phyloP scores from a whole-genome alignment of 257 asterid genomes.

The Lantana camara region DNA sequence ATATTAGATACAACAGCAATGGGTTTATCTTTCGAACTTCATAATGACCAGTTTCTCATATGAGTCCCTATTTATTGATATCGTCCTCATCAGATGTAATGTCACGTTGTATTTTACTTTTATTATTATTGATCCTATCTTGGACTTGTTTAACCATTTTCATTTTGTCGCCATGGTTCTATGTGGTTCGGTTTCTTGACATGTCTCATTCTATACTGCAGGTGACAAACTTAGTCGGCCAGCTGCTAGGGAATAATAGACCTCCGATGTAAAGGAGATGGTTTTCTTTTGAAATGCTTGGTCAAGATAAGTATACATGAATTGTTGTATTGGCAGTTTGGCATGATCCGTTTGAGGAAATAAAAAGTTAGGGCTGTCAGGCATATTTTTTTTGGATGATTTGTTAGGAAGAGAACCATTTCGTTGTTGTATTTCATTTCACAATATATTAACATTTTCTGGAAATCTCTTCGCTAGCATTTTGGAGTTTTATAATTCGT shows the following conservation, averaged over 20 bases:
- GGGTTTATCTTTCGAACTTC: background rate
- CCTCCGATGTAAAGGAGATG: constrained; percentile 59
- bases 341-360: constrained; percentile 27
- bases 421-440: background rate
- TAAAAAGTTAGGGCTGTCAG: constrained; percentile 27
- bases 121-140: background rate
- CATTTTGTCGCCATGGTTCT: background rate
- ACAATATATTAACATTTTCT: background rate
- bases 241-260: constrained; percentile 72
- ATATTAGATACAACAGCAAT: too few relatives aligned
- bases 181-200: constrained; percentile 14
- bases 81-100: background rate
- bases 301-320: constrained; percentile 21
- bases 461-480: background rate
- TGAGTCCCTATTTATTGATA: background rate
- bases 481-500: background rate
- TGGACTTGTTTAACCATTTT: background rate
- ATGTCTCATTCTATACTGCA: constrained; percentile 38
- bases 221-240: constrained; percentile 95
- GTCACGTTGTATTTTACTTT: background rate
- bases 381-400: constrained; percentile 25
- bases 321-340: constrained; percentile 30
- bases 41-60: background rate
- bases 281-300: constrained; percentile 21
- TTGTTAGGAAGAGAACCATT: constrained; percentile 21